Evolutionary conservation across 2,329 filamentous ascomycete genomes (phyloP), one percentile per base, ranked within the genome.

Genomic region (Cladorrhinum sp.): DNA sequence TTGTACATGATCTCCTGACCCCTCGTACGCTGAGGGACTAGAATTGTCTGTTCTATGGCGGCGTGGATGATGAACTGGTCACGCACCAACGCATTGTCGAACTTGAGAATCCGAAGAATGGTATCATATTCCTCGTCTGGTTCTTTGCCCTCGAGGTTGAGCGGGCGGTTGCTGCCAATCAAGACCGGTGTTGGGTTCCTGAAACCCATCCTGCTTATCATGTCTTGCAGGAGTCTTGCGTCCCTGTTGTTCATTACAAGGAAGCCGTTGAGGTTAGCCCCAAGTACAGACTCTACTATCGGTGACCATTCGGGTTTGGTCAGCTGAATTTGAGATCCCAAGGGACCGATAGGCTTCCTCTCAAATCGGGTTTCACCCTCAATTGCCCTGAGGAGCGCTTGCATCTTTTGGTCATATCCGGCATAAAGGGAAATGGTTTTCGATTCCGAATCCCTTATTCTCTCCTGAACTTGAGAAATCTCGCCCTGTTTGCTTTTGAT

Each of bases 1-100:
- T 81, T 79, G 62, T 89, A 85, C 82, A 96, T 90, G 50, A 90
- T 82, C 3, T 80, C 76, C 49, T 88, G 80, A 1, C 88, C 95
- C 59, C 91, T 83, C 1, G 80, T 74, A 25, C 90, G 80, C 27
- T 88, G 79, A 58, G 86, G 79, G 57, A 97, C 85, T 0, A 99
- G 79, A 5, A 96, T 84, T 7, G 88, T 85, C 72, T 97, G 93
- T 63, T 99, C 95, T 56, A 97, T 91, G 6, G 78, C 76, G 67
- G 92, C 83, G 63, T 87, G 88, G 71, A 98, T 95, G 69, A 99
- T 88, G 51, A 98, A 78, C 61, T 92, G 88, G 62, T 92, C 89
- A 54, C 87, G 87, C 20, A 97, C 88, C 49, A 90, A 76, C 20
- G 90, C 84, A 66, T 93, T 86, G 62, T 95, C 90, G 63, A 98